phyloP scores from a whole-genome alignment of 2,329 filamentous ascomycete species.

The Aureobasidium sp. region DNA sequence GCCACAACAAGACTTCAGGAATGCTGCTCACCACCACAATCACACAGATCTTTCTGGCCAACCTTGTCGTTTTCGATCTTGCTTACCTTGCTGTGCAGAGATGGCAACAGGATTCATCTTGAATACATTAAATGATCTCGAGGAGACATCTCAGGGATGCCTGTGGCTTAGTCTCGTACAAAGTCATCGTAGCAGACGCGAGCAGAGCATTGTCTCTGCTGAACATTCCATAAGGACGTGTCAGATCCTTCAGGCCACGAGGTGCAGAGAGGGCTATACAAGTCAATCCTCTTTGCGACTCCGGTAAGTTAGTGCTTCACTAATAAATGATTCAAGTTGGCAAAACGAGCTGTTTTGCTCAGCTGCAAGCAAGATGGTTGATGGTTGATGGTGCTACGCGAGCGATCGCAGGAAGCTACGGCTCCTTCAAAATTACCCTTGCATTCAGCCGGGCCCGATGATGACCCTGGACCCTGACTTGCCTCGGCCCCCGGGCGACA shows the following conservation, averaged over 20 bases:
- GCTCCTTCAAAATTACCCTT: not conserved
- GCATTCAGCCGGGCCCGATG: conserved; percentile 6
- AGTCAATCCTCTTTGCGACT: not conserved
- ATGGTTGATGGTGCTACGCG: not conserved
- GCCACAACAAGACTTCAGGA: conserved; percentile 17
- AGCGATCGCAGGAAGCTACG: not conserved
- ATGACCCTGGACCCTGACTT: not conserved
- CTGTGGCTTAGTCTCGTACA: not conserved
- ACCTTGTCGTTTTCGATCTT: not conserved
- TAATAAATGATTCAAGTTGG: not conserved
- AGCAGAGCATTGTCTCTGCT: not conserved
- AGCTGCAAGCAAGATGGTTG: not conserved
- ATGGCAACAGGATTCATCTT: not conserved
- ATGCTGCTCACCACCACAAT: conserved; percentile 6
- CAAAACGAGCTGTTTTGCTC: not conserved
- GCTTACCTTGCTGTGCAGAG: not conserved
- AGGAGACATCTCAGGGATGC: not conserved
- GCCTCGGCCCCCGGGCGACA: not conserved
- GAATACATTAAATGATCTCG: too few relatives aligned
- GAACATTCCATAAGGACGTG: not conserved
- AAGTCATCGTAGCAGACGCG: not conserved
- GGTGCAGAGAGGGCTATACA: not conserved
- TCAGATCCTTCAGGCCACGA: not conserved
- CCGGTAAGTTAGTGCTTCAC: not conserved
- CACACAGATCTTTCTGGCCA: not conserved